Percentiles rank a stretch among this genome's conserved stretches.
phyloP scores from a whole-genome alignment of 2,329 filamentous ascomycete genomes.

The Penicillium frequentans region DNA sequence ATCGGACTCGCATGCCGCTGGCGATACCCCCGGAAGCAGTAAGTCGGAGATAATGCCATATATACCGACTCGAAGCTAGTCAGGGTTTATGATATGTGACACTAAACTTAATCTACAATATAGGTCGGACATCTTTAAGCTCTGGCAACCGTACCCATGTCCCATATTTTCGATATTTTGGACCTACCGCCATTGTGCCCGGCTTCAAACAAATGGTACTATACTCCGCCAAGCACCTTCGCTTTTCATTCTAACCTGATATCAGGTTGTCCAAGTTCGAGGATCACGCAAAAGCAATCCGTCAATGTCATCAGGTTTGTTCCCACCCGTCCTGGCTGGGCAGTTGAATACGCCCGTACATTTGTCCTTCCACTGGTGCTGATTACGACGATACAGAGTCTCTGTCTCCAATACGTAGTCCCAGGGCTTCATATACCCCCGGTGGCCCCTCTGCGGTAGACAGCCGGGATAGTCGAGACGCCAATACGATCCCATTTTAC shows the following conservation, averaged over 20 bases:
- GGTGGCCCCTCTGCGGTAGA: conserved; percentile 23
- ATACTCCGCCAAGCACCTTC: neutral
- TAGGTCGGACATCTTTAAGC: conserved; percentile 40
- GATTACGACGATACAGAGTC: conserved; percentile 31
- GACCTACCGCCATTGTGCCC: conserved; percentile 85
- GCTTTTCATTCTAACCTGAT: conserved; percentile 48
- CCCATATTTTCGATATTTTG: conserved; percentile 88
- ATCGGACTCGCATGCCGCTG: conserved; percentile 22
- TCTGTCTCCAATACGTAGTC: conserved; percentile 36
- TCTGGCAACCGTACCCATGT: conserved; percentile 52
- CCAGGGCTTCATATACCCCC: conserved; percentile 24
- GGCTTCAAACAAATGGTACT: conserved; percentile 88
- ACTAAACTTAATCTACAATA: conserved; percentile 4
- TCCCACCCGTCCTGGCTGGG: neutral
- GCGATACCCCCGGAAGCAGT: conserved; percentile 40
- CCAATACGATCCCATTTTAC: conserved; percentile 65
- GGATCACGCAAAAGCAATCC: conserved; percentile 49
- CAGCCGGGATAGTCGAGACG: conserved; percentile 31
- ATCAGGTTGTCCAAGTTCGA: conserved; percentile 57
- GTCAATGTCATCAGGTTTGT: conserved; percentile 40
- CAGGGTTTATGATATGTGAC: neutral
- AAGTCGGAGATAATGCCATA: conserved; percentile 14
- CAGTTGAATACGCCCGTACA: neutral
- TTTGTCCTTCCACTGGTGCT: neutral
- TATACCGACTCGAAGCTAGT: neutral